phyloP scores from a whole-genome alignment of 768 basidiomycete genomes.

The Boletus subcaerulescens region DNA sequence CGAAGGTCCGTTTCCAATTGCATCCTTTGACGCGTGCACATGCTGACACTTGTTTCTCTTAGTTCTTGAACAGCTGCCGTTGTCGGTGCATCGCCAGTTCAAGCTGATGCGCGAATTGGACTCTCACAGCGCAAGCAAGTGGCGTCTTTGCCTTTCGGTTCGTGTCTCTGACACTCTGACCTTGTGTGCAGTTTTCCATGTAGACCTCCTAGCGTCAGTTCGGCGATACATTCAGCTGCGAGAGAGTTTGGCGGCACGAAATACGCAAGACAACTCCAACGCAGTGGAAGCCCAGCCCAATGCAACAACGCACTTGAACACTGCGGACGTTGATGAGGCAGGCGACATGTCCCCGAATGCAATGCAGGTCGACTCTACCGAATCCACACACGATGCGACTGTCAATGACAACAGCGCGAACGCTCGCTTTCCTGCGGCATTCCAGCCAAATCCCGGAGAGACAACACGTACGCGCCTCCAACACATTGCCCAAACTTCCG shows the following conservation, averaged over 20 bases:
- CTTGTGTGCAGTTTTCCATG: constrained; percentile 36
- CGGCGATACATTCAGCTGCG: constrained; percentile 45
- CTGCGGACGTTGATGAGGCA: background rate
- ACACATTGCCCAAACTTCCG: constrained; percentile 55
- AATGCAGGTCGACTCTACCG: constrained; percentile 9
- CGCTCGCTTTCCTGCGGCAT: background rate
- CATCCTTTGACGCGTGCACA: background rate
- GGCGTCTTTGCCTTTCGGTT: background rate
- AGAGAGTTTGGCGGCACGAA: constrained; percentile 22
- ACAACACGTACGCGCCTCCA: constrained; percentile 52
- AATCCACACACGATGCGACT: background rate
- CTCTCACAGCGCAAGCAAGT: constrained; percentile 53
- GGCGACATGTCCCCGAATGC: background rate
- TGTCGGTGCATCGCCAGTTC: constrained; percentile 70
- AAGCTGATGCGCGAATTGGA: constrained; percentile 72
- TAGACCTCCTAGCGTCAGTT: constrained; percentile 43
- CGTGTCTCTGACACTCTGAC: constrained; percentile 1
- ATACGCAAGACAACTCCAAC: background rate
- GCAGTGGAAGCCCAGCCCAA: background rate
- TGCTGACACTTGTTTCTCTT: background rate
- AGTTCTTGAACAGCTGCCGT: constrained; percentile 79
- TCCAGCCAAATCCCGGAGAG: constrained; percentile 25
- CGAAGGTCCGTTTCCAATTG: constrained; percentile 50
- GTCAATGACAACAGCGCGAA: background rate
- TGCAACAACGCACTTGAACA: background rate